A percentile compares a stretch with the other conserved stretches of the same genome.
Conservation (phyloP, 2,329 filamentous ascomycete genomes). For the Elsinoe batatas region DNA sequence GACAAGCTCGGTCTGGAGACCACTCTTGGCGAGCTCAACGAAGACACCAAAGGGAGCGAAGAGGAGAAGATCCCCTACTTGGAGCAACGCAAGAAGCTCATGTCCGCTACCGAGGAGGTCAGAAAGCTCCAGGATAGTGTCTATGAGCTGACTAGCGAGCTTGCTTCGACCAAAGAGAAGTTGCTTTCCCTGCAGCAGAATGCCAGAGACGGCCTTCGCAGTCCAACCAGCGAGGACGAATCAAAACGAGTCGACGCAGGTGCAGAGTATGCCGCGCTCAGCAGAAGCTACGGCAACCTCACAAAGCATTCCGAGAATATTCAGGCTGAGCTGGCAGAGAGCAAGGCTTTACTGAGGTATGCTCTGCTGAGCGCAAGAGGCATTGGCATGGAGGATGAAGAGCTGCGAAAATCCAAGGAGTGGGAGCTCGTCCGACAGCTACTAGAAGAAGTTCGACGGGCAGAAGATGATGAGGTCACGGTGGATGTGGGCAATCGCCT, state of each 20-base stretch:
- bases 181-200: slow-evolving; percentile 8
- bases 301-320: slow-evolving; percentile 18
- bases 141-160: slow-evolving; percentile 16
- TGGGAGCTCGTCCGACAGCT: slow-evolving; percentile 18
- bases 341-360: slow-evolving; percentile 20
- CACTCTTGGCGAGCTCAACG: slow-evolving; percentile 29
- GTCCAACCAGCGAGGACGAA: slow-evolving; percentile 14
- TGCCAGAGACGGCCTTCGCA: background rate
- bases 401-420: slow-evolving; percentile 18
- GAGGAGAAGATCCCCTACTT: slow-evolving; percentile 19
- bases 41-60: slow-evolving; percentile 24
- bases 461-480: slow-evolving; percentile 14
- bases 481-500: slow-evolving; percentile 15
- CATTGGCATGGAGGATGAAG: slow-evolving; percentile 15
- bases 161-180: slow-evolving; percentile 18
- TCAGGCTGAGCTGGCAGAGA: slow-evolving; percentile 18
- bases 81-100: slow-evolving; percentile 18
- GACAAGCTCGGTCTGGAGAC: slow-evolving; percentile 25
- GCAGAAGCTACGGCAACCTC: slow-evolving; percentile 16
- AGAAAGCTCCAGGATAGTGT: slow-evolving; percentile 25
- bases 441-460: slow-evolving; percentile 16
- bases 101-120: slow-evolving; percentile 17
- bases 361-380: slow-evolving; percentile 17
- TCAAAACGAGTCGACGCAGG: slow-evolving; percentile 12
- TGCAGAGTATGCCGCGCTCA: slow-evolving; percentile 16